Base-by-base conservation (phyloP, 176 grass and related monocot genomes). In the Poa pratensis region DNA sequence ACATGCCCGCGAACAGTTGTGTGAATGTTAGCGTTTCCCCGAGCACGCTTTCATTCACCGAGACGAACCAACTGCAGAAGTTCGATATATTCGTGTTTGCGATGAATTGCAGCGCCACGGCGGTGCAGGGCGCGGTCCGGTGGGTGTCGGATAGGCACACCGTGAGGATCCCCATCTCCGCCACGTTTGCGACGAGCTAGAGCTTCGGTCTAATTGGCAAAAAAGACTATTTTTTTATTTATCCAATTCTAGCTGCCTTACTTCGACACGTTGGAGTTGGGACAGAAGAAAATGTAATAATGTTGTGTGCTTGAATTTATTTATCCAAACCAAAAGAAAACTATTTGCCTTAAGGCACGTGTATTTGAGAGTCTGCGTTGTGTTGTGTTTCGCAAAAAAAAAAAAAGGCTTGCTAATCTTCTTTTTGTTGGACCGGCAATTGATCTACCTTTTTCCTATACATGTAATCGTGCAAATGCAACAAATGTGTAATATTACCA, bases 91-190 rank as follows among this genome's bases (percentile, higher is more conserved):
- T 30, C 46, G 8, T 75, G 72, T 10, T 1, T 15, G 3, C 45
- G 71, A 18, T 7, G 0, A 74, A 74, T 5, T 18, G 23, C 45
- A 28, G 15, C 15, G 23, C 23, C 71, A 28, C 24, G 45, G 71
- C 24, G 7, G 23, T 51, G 71, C 71, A 74, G 15, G 71, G 71
- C 15, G 24, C 71, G 6, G 5, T 74, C 23, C 45, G 45, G 7
- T 74, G 72, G 72, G 72, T 75, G 46, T 75, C 72, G 1, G 72
- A 30, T 0, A 51, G 23, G 72, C 72, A 75, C 72, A 75, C 46
- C 16, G 72, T 75, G 46, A 51, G 72, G 72, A 75, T 27, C 24
- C 72, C 46, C 46, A 75, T 75, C 46, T 75, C 72, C 7, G 24
- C 8, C 72, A 75, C 24, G 3, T 75, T 52, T 11, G 24, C 72